Evolutionary conservation across 1,284 basidiomycete species (phyloP).

Genomic region (Macrocystidia cucumis): DNA sequence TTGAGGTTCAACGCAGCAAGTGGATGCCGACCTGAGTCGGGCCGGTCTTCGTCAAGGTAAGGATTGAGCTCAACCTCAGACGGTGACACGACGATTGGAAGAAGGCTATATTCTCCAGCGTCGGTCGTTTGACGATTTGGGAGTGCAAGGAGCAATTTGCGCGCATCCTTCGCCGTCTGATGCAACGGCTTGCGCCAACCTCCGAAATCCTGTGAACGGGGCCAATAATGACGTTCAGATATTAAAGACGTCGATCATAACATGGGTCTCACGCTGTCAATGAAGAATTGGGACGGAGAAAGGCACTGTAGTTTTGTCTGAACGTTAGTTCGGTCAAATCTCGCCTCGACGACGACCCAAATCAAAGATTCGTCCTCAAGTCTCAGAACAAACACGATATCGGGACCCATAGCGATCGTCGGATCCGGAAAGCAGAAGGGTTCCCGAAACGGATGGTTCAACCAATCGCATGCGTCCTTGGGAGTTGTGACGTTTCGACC

Average conservation of each 20-base stretch:
- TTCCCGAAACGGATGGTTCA: constrained; percentile 16
- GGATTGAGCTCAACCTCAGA: constrained; percentile 25
- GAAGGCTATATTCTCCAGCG: constrained; percentile 25
- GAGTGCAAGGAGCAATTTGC: no score
- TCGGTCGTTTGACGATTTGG: no score
- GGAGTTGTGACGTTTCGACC: constrained; percentile 26
- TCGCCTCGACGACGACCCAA: constrained; percentile 33
- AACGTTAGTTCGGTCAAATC: no score
- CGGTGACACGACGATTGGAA: constrained; percentile 28
- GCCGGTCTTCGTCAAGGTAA: constrained; percentile 24
- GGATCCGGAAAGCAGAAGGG: constrained; percentile 32
- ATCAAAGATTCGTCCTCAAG: constrained; percentile 22
- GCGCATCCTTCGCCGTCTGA: no score
- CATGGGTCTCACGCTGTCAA: constrained; percentile 23
- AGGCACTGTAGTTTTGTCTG: no score
- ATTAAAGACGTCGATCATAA: no score
- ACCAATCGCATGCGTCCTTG: constrained; percentile 21
- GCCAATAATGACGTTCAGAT: no score
- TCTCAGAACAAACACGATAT: constrained; percentile 26
- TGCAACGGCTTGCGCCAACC: no score
- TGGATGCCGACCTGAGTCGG: constrained; percentile 24
- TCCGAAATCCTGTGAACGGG: no score
- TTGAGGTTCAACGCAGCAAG: constrained; percentile 29
- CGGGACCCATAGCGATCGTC: constrained; percentile 29
- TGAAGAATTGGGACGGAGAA: constrained; percentile 27